Conservation (phyloP, 176 grass and related monocot species). For the Eleusine coracana region DNA sequence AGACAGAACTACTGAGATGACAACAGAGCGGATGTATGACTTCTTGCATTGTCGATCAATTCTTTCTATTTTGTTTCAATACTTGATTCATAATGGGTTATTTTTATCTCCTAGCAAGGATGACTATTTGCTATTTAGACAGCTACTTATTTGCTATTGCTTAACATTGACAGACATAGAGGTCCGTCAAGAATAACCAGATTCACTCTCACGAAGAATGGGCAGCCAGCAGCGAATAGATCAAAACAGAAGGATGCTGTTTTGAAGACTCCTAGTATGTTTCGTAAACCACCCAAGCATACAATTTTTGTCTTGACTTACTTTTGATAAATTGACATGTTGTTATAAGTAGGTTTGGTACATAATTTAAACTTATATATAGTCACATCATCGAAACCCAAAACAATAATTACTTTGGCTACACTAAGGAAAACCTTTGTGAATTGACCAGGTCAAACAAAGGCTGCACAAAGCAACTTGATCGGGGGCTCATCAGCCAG, state of each 20-base stretch:
- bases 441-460: neutral
- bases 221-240: slow-evolving; percentile 43
- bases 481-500: slow-evolving; percentile 31
- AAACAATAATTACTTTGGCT: neutral
- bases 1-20: slow-evolving; percentile 36
- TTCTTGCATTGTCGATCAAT: slow-evolving; percentile 15
- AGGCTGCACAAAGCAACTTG: neutral
- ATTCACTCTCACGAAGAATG: slow-evolving; percentile 62
- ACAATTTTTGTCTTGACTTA: neutral
- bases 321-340: neutral
- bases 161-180: slow-evolving; percentile 54
- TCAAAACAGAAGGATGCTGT: slow-evolving; percentile 59
- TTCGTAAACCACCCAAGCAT: neutral
- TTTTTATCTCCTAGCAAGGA: slow-evolving; percentile 15
- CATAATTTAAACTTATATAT: neutral
- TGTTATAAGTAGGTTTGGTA: neutral
- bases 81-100: neutral
- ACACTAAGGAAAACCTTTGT: neutral
- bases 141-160: slow-evolving; percentile 20
- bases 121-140: neutral
- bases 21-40: slow-evolving; percentile 45
- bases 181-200: slow-evolving; percentile 49
- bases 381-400: neutral
- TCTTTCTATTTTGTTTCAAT: slow-evolving; percentile 1
- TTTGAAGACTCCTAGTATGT: neutral